A percentile compares a stretch with the other conserved stretches of the same genome.
These are phyloP conservation scores for Claviceps arundinis DNA, from an alignment of 2,329 filamentous ascomycete genomes.

Conservation along the genomic window DNA sequence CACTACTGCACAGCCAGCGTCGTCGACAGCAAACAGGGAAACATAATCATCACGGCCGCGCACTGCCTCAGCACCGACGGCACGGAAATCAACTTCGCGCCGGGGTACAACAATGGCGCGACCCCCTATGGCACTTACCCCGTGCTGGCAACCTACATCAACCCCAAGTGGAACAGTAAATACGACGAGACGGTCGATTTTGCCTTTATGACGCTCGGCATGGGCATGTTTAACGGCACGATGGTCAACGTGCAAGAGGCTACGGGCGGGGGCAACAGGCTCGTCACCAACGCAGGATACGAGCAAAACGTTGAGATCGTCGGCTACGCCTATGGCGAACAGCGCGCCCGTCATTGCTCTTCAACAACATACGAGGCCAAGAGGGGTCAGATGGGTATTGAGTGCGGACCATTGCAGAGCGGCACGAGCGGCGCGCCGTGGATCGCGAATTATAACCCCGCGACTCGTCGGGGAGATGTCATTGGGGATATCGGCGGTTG, in stretches of 20 bases:
- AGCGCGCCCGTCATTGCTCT: slow-evolving; percentile 6
- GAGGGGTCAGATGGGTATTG: slow-evolving; percentile 7
- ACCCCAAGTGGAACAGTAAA: slow-evolving; percentile 3
- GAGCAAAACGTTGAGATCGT: slow-evolving; percentile 4
- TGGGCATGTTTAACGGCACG: slow-evolving; percentile 4
- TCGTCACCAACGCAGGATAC: slow-evolving; percentile 5
- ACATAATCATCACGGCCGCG: slow-evolving; percentile 7
- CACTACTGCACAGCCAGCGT: slow-evolving; percentile 7
- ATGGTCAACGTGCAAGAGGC: slow-evolving; percentile 6
- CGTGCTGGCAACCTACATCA: slow-evolving; percentile 4
- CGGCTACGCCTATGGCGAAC: slow-evolving; percentile 5
- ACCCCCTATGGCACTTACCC: slow-evolving; percentile 7
- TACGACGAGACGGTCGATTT: slow-evolving; percentile 5
- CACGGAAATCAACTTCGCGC: slow-evolving; percentile 5
- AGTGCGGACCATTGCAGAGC: slow-evolving; percentile 5
- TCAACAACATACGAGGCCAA: slow-evolving; percentile 4
- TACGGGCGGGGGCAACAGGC: slow-evolving; percentile 6
- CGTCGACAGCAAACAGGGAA: slow-evolving; percentile 5
- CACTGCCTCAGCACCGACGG: slow-evolving; percentile 6
- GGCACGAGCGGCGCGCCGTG: slow-evolving; percentile 8
- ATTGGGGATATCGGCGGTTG: slow-evolving; percentile 7
- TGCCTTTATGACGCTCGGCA: slow-evolving; percentile 7
- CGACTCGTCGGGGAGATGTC: slow-evolving; percentile 3
- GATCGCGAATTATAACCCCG: slow-evolving; percentile 5
- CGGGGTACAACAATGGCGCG: slow-evolving; percentile 6